phyloP scores from a whole-genome alignment of 2,329 filamentous ascomycete genomes.

The Amesomyces nigricolor region DNA sequence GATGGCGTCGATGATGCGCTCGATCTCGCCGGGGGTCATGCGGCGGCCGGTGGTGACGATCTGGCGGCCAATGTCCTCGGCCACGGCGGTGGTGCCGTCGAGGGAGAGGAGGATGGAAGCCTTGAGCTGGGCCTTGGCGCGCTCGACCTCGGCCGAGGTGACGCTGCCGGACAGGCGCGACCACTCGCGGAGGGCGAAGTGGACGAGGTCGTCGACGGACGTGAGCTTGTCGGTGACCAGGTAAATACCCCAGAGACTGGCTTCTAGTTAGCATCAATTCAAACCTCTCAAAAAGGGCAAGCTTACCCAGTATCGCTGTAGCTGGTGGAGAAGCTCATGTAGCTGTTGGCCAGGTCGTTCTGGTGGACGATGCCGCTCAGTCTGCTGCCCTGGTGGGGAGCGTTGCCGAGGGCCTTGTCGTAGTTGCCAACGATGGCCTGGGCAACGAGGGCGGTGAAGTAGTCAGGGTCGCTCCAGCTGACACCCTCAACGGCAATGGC shows the following conservation, averaged over 20 bases:
- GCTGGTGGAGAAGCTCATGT: constrained; percentile 99
- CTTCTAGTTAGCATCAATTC: constrained; percentile 19
- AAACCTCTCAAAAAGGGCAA: not conserved
- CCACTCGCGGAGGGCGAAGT: constrained; percentile 99
- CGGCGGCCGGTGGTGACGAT: constrained; percentile 95
- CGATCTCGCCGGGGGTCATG: constrained; percentile 87
- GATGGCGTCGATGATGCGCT: constrained; percentile 81
- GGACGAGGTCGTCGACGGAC: constrained; percentile 87
- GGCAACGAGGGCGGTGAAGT: constrained; percentile 95
- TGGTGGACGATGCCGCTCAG: constrained; percentile 92
- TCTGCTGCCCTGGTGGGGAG: constrained; percentile 95
- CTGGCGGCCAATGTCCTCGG: constrained; percentile 97
- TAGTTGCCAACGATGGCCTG: constrained; percentile 99
- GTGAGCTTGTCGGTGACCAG: constrained; percentile 86
- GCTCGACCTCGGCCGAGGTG: constrained; percentile 85
- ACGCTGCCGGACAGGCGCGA: constrained; percentile 88
- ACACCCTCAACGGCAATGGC: constrained; percentile 98
- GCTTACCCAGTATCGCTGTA: constrained; percentile 97
- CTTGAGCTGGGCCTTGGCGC: constrained; percentile 98
- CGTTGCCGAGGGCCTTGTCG: constrained; percentile 97
- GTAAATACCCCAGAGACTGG: constrained; percentile 98
- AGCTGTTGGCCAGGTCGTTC: constrained; percentile 96
- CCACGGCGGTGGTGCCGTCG: constrained; percentile 93
- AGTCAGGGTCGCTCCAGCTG: constrained; percentile 98
- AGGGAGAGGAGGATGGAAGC: constrained; percentile 95